Base-by-base conservation (phyloP, 2,329 filamentous ascomycete species). In the Ascochyta viciae-villosae region DNA sequence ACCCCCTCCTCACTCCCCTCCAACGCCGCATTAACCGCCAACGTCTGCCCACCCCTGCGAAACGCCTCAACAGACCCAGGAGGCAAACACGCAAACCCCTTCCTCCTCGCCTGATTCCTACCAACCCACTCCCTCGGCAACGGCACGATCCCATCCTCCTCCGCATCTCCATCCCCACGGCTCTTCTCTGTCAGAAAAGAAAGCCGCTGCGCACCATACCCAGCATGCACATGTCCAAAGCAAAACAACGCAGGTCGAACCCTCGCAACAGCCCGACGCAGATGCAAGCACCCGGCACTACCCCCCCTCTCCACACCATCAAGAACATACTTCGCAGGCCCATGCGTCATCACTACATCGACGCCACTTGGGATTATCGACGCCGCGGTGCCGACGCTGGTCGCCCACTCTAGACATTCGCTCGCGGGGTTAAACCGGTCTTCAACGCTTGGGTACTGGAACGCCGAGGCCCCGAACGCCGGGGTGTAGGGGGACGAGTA, bases 221-320 rank as follows among this genome's bases (percentile, higher is more conserved):
- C 83, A 64, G 85, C 83, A 64, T 87, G 85, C n/a, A 87, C 87
- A 72, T 88, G 85, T 0, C 86, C 85, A 65, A 87, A 88, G 59
- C 83, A 83, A 66, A 87, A 83, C n/a, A 88, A 44, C 3, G 73
- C 68, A 0, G 86, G 86, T 45, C 75, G 76, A 7, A 79, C 80
- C 5, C 84, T 76, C 49, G 76, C 70, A 1, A 82, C 73, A 0
- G 85, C 85, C 1, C 75, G 72, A 1, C 84, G 75, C 1, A 89
- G 73, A 63, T 82, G 79, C 42, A 79, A 74, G 68, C 86, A 88
- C 0, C 87, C 87, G 0, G 82, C 84, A 16, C 73, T 63, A 22
- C 74, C 65, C 1, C 62, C 60, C 1, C 23, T 34, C 0, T 31
- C 57, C 1, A 73, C 76, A n/a, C 61, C 53, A 61, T 88, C 86